These are phyloP conservation scores for Trametopsis cervina DNA, from an alignment of 768 basidiomycete species.

Conservation along the genomic window DNA sequence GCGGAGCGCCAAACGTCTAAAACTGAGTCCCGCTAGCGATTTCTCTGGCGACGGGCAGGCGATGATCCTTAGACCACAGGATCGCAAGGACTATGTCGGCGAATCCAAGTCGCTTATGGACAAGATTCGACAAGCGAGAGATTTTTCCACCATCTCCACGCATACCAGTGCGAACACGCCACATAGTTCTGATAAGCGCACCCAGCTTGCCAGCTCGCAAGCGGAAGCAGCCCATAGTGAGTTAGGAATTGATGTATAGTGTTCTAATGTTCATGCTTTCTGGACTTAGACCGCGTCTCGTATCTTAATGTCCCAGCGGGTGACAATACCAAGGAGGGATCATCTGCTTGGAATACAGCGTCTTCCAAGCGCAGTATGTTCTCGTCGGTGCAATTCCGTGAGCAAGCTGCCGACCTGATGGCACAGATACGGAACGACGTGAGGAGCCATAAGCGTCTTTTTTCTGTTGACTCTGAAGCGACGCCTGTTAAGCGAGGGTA, in stretches of 20 bases:
- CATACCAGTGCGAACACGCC: conserved; percentile 35
- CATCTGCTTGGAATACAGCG: conserved; percentile 17
- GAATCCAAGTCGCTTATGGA: conserved; percentile 76
- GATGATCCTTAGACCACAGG: conserved; percentile 43
- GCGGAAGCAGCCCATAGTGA: neutral
- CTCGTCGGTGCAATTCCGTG: conserved; percentile 63
- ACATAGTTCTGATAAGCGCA: neutral
- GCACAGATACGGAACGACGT: conserved; percentile 79
- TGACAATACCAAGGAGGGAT: neutral
- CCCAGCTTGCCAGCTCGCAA: neutral
- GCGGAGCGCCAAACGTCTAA: conserved; percentile 75
- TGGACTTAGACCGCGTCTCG: neutral
- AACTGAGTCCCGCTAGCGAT: conserved; percentile 64
- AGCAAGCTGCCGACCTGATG: conserved; percentile 77
- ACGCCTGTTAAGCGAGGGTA: conserved; percentile 12
- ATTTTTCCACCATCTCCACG: conserved; percentile 72
- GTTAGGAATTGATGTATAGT: neutral
- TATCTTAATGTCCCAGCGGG: neutral
- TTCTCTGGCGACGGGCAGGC: conserved; percentile 43
- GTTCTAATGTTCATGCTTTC: neutral
- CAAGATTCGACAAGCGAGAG: conserved; percentile 69
- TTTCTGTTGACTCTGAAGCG: conserved; percentile 58
- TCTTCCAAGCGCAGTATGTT: conserved; percentile 33
- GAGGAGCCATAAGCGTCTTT: conserved; percentile 65
- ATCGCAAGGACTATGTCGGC: conserved; percentile 64